A percentile compares a stretch with the other conserved stretches of the same genome.
Evolutionary conservation across 257 asterid genomes (phyloP).

Genomic region (Anisodus acutangulus): DNA sequence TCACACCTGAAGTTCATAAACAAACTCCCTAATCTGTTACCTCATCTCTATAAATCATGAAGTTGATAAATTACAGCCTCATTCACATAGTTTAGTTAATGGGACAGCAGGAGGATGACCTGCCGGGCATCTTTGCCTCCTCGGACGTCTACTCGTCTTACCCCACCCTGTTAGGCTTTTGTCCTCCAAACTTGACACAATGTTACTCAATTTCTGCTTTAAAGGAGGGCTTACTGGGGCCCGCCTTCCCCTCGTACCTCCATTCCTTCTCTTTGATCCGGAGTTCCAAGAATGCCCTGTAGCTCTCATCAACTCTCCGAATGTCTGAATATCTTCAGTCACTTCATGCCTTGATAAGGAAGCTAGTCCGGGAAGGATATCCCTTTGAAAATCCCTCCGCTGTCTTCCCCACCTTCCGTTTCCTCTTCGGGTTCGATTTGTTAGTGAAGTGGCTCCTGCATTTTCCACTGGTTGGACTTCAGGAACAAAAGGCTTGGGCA

Average conservation of each 20-base stretch:
- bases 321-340: conserved; percentile 90
- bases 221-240: conserved; percentile 45
- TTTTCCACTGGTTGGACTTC: conserved; percentile 56
- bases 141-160: conserved; percentile 94
- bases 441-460: conserved; percentile 39
- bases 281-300: conserved; percentile 54
- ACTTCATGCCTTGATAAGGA: conserved; percentile 84
- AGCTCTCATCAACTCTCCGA: conserved; percentile 77
- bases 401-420: conserved; percentile 91
- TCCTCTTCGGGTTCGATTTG: conserved; percentile 71
- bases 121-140: conserved; percentile 78
- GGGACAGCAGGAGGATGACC: conserved; percentile 49
- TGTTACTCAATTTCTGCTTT: conserved; percentile 54
- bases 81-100: conserved; percentile 48
- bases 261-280: conserved; percentile 69
- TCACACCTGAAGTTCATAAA: conserved; percentile 44
- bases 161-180: conserved; percentile 95
- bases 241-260: conserved; percentile 69
- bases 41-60: conserved; percentile 44
- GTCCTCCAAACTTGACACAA: conserved; percentile 62
- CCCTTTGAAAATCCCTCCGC: conserved; percentile 89
- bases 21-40: conserved; percentile 39
- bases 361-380: conserved; percentile 83
- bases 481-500: conserved; percentile 71
- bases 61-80: conserved; percentile 39